Conservation (phyloP, 169 alveolate species). For the Cyclospora cayetanensis region DNA sequence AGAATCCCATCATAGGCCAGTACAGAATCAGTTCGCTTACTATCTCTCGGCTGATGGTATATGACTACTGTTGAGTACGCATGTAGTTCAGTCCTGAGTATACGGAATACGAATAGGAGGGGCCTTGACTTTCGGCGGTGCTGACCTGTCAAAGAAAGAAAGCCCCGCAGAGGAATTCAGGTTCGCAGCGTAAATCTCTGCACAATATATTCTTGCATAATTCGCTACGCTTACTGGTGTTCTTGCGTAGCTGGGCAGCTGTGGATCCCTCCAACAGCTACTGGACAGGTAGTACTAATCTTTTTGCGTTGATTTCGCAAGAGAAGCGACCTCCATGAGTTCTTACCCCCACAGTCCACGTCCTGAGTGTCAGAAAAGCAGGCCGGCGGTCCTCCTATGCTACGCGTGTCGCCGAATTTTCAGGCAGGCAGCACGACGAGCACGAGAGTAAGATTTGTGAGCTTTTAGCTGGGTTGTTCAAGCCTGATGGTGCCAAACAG, state of each 20-base stretch:
- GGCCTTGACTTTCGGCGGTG: slow-evolving; percentile 74
- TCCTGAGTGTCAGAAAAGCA: slow-evolving; percentile 12
- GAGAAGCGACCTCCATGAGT: not conserved
- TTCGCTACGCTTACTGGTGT: not conserved
- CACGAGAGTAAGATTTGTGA: slow-evolving; percentile 15
- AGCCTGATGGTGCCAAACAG: not conserved
- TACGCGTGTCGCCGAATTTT: not conserved
- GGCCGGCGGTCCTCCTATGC: slow-evolving; percentile 21
- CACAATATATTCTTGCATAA: too few relatives aligned
- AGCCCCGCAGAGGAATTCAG: slow-evolving; percentile 71
- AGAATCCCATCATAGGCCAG: not conserved
- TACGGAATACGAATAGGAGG: slow-evolving; percentile 29
- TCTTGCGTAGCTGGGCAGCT: slow-evolving; percentile 63
- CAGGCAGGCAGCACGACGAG: not conserved
- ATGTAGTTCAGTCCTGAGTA: not conserved
- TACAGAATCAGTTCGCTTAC: slow-evolving; percentile 69
- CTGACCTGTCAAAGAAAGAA: slow-evolving; percentile 55
- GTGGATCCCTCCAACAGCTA: slow-evolving; percentile 75
- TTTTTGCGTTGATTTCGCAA: not conserved
- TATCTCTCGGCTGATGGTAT: slow-evolving; percentile 66
- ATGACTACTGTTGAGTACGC: not conserved
- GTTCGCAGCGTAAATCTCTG: too few relatives aligned
- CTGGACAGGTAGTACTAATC: slow-evolving; percentile 66
- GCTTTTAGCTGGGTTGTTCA: not conserved
- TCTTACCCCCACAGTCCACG: slow-evolving; percentile 12